phyloP scores from a whole-genome alignment of 495 filamentous ascomycete species.

The Penicillium daleae region DNA sequence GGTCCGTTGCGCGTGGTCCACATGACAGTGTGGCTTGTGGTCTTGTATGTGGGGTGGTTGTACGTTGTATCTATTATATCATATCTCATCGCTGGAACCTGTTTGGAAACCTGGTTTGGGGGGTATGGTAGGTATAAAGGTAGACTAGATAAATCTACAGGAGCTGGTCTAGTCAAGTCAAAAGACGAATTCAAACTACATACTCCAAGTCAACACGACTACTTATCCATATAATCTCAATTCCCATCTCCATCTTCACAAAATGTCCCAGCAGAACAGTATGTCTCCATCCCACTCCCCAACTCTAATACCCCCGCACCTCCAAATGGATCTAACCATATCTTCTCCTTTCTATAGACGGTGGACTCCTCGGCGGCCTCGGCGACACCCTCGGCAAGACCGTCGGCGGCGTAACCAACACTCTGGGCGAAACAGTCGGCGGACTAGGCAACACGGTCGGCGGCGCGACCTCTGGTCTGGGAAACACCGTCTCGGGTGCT shows the following conservation, averaged over 20 bases:
- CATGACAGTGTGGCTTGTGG: constrained; percentile 26
- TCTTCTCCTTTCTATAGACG: constrained; percentile 7
- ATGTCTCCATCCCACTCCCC: background rate
- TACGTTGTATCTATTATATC: constrained; percentile 27
- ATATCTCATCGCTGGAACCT: constrained; percentile 21
- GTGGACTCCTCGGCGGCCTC: constrained; percentile 38
- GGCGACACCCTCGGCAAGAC: constrained; percentile 44
- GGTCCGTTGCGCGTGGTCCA: background rate
- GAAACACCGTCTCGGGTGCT: constrained; percentile 37
- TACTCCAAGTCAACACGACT: background rate
- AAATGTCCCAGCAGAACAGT: constrained; percentile 26
- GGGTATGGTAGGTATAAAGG: background rate
- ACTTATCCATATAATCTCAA: background rate
- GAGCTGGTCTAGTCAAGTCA: background rate
- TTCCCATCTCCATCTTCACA: constrained; percentile 6
- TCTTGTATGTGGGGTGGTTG: constrained; percentile 7
- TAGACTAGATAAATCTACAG: background rate
- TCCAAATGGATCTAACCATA: background rate
- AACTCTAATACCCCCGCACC: too few species aligned
- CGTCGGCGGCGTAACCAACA: constrained; percentile 41
- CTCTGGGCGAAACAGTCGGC: constrained; percentile 35
- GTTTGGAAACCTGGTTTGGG: constrained; percentile 15
- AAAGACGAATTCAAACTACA: background rate
- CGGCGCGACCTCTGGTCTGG: constrained; percentile 36
- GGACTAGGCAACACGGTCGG: constrained; percentile 44